These are phyloP conservation scores for Aureobasidium subglaciale DNA, from an alignment of 2,329 filamentous ascomycete genomes.

Conservation along the genomic window DNA sequence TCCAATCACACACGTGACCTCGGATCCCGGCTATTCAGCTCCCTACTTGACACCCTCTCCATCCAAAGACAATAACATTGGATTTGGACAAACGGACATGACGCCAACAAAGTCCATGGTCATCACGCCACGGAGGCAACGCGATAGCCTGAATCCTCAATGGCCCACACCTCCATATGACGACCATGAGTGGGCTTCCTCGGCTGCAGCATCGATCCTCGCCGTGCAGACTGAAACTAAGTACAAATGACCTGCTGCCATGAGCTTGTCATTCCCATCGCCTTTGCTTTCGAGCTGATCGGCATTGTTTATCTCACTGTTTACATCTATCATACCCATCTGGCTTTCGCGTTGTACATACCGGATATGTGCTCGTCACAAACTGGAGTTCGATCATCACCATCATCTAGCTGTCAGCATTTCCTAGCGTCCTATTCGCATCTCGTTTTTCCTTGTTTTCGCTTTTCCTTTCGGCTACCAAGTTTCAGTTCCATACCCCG, in stretches of 20 bases:
- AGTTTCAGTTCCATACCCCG: conserved; percentile 13
- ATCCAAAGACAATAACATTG: conserved; percentile 74
- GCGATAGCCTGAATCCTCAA: conserved; percentile 52
- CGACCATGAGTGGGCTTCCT: conserved; percentile 83
- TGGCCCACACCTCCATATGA: conserved; percentile 96
- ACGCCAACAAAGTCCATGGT: conserved; percentile 65
- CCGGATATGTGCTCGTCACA: conserved; percentile 13
- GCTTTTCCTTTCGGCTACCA: not conserved
- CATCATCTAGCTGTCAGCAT: conserved; percentile 13
- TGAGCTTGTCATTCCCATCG: not conserved
- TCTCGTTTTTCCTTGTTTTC: conserved; percentile 8
- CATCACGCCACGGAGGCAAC: conserved; percentile 52
- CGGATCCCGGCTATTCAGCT: conserved; percentile 28
- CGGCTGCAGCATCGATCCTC: conserved; percentile 47
- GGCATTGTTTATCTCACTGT: not conserved
- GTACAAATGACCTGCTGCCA: not conserved
- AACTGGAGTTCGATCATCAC: not conserved
- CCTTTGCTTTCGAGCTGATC: not conserved
- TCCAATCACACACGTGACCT: conserved; percentile 54
- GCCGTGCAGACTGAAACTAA: not conserved
- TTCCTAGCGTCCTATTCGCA: conserved; percentile 9
- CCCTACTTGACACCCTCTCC: conserved; percentile 67
- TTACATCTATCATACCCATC: conserved; percentile 1
- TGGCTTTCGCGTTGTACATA: conserved; percentile 8
- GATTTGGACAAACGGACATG: conserved; percentile 59